These are phyloP conservation scores for Irpex sp. DNA, from an alignment of 1,284 basidiomycete species.

Conservation along the genomic window DNA sequence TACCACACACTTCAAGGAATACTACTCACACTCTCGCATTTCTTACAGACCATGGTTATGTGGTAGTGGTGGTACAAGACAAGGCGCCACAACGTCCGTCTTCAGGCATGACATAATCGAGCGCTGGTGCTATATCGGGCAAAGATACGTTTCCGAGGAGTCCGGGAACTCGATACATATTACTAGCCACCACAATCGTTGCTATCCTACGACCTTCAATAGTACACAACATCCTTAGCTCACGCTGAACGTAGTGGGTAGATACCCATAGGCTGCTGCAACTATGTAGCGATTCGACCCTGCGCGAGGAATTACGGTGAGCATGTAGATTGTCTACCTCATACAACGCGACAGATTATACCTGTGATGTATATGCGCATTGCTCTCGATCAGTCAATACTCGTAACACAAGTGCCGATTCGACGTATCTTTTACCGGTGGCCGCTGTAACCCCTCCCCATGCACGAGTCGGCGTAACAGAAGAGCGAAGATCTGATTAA, in stretches of 20 bases:
- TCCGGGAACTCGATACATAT: too few relatives aligned
- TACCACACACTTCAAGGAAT: background rate
- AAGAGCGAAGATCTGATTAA: too few relatives aligned
- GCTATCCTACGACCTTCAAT: too few relatives aligned
- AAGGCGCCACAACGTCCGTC: background rate
- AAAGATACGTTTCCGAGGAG: background rate
- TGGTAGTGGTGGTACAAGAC: conserved; percentile 2
- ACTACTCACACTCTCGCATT: conserved; percentile 59
- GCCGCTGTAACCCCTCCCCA: background rate
- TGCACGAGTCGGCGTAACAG: background rate
- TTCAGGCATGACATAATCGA: background rate
- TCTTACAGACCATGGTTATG: conserved; percentile 65
- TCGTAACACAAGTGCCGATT: background rate
- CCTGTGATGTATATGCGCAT: background rate
- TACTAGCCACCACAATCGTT: too few relatives aligned
- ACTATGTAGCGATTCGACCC: too few relatives aligned
- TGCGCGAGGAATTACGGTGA: too few relatives aligned
- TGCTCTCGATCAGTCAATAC: background rate
- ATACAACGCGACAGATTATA: too few relatives aligned
- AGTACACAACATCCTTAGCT: too few relatives aligned
- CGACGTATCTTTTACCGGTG: background rate
- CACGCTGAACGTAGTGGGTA: too few relatives aligned
- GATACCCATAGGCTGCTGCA: too few relatives aligned
- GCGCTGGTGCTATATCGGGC: background rate
- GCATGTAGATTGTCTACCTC: too few relatives aligned